These are phyloP conservation scores for Kodamaea fungicola DNA, from an alignment of 1,139 yeast species.

Conservation along the genomic window DNA sequence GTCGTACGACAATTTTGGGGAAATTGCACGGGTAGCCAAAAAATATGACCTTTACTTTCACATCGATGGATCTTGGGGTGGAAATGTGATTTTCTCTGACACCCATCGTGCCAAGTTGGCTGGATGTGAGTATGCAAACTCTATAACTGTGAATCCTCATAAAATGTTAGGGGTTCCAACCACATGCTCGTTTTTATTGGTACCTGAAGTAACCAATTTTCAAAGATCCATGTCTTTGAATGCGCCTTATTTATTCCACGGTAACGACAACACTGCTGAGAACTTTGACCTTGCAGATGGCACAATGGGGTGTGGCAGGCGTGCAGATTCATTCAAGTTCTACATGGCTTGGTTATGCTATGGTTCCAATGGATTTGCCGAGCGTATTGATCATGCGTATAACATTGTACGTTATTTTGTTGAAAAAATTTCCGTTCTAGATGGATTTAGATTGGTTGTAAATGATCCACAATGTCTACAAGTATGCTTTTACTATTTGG, in stretches of 20 bases:
- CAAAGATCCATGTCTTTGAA: conserved; percentile 70
- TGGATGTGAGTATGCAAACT: conserved; percentile 68
- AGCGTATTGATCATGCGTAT: conserved; percentile 71
- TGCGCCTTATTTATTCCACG: conserved; percentile 83
- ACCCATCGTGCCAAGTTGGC: conserved; percentile 44
- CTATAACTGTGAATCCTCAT: conserved; percentile 85
- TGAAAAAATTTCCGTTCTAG: conserved; percentile 27
- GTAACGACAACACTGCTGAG: conserved; percentile 47
- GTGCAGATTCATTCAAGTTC: conserved; percentile 78
- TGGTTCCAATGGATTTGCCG: conserved; percentile 56
- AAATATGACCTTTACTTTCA: conserved; percentile 68
- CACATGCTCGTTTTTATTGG: conserved; percentile 75
- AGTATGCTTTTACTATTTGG: conserved; percentile 76
- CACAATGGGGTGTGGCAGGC: conserved; percentile 89
- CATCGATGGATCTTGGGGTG: conserved; percentile 92
- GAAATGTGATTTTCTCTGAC: conserved; percentile 67
- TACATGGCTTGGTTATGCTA: conserved; percentile 81
- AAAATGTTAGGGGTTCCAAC: conserved; percentile 90
- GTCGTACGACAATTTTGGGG: conserved; percentile 67
- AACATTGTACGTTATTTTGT: conserved; percentile 62
- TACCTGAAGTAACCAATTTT: conserved; percentile 65
- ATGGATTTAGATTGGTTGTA: conserved; percentile 50
- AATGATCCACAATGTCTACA: conserved; percentile 73
- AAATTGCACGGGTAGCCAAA: conserved; percentile 53
- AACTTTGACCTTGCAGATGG: conserved; percentile 84